Base-by-base conservation (phyloP, 2,329 filamentous ascomycete genomes). In the Sporothrix brasiliensis region DNA sequence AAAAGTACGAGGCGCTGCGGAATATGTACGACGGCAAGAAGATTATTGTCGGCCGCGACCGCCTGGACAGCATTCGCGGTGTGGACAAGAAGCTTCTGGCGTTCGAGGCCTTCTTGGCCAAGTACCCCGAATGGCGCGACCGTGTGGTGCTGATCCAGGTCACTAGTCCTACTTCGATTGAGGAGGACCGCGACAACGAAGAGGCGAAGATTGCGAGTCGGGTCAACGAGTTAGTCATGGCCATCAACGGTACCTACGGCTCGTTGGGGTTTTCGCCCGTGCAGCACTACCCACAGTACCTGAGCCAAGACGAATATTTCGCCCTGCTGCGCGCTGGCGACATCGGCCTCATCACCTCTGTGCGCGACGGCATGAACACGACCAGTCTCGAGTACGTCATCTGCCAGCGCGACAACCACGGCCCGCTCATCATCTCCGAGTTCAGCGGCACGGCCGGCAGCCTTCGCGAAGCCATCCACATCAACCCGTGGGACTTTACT, bases 301-400 rank as follows among this genome's bases (percentile, higher is more conserved):
- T 98, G 60, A 90, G 89, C 63, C 91, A 91, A 74, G 91, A 93
- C 75, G 94, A 98, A 80, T 98, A 98, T 80, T 96, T 97, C 79
- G 94, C 94, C 4, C 87, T 98, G n/a, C 86, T 98, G 68, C 89
- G 94, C 30, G 89, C 93, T 2, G 94, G 92, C 47, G 93, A 98
- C 78, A 92, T 97, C 74, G 94, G 93, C 4, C 84, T 98, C 67
- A 97, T 98, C 79, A 97, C 95, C 7, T 97, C 93, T 75, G 94
- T 98, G 27, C 89, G 94, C 72, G 95, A 98, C 79, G 94, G 94
- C 71, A 97, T 98, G 94, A 98, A 97, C 83, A 97, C 94, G 0
- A 97, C 94, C 24, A 96, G 93, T 78, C 84, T 98, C 75, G 95
- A 98, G 80, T 98, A 97, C 78, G 89, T 98, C 70, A 87, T 97